Evolutionary conservation across 495 filamentous ascomycete species (phyloP), one percentile per base, ranked within the genome.

Genomic region (Penicillium dipodomyicola): DNA sequence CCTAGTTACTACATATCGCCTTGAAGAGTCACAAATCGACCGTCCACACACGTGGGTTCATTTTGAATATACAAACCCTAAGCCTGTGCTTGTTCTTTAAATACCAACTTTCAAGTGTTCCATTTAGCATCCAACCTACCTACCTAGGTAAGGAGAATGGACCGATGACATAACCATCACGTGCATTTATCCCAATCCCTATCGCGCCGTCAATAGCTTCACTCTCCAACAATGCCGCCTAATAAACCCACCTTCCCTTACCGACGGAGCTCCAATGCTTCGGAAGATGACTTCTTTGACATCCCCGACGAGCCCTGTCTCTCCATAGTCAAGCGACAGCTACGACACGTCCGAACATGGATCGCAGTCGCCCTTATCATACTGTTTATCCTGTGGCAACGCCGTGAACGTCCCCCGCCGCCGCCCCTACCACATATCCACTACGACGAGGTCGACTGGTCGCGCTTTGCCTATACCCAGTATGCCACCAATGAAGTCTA

Each of bases 401-500:
- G 62, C 32, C 65, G 63, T 19, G 56, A 63, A 35, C 60, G 49
- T 5, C 63, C 70, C 7, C 62, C 67, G 25, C 56, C 69, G 17
- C 62, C 60, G 1, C 48, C 57, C 6, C 51, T 71, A 9, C 59
- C 72, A 0, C 75, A 71, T 54, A 67, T 79, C 11, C 59, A 76
- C 44, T 77, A 73, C 53, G 68, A 74, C 49, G 60, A 59, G 44
- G 70, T 79, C 9, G 75, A 87, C 54, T 89, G 84, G 84, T 80
- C 81, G 19, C 76, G 73, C 30, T 87, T 77, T 58, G 88, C 88
- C 27, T 91, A 91, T 62, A 80, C 79, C 10, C 83, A 85, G 67
- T 92, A 91, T 72, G 89, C 86, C 19, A 89, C 87, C 14, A 80
- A 80, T 40, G 78, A 76, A 52, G 74, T 81, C 4, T 87, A 89